A percentile compares a stretch with the other conserved stretches of the same genome.
phyloP scores from a whole-genome alignment of 148 eudicot species.

The Beta vulgaris region DNA sequence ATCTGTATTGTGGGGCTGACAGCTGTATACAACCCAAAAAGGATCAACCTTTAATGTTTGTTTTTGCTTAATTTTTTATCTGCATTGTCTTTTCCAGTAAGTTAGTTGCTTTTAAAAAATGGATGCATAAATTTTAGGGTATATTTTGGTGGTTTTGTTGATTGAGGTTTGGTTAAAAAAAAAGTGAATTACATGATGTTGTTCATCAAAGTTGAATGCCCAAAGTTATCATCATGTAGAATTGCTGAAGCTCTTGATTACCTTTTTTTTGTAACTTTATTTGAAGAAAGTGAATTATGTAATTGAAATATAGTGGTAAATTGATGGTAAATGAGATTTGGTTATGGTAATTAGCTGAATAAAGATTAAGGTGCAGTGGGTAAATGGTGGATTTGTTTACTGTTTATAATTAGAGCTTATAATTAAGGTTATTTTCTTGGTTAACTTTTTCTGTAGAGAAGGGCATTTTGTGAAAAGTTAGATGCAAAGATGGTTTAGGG shows the following conservation, averaged over 20 bases:
- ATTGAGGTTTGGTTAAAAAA: not conserved
- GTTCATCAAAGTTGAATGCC: conserved; percentile 15
- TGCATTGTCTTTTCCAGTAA: conserved; percentile 34
- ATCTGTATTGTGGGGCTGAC: conserved; percentile 21
- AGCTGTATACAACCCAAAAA: conserved; percentile 31
- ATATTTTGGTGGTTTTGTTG: not conserved
- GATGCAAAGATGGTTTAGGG: not conserved
- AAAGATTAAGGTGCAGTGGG: not conserved
- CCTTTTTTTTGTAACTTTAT: not conserved
- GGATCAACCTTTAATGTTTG: conserved; percentile 12
- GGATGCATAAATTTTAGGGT: no score
- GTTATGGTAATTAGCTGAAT: not conserved
- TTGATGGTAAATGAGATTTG: not conserved
- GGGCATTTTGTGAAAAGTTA: not conserved
- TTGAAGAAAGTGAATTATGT: not conserved
- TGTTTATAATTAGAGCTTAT: no score
- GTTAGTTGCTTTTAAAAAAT: not conserved
- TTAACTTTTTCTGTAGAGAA: not conserved
- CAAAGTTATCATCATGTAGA: conserved; percentile 11
- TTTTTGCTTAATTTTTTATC: conserved; percentile 6
- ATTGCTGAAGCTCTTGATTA: conserved; percentile 4
- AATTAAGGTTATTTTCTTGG: not conserved
- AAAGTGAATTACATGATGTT: no score
- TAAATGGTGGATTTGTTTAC: no score
- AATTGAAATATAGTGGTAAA: not conserved